These are phyloP conservation scores for Termitomyces sp. DNA, from an alignment of 768 basidiomycete species.

Conservation along the genomic window DNA sequence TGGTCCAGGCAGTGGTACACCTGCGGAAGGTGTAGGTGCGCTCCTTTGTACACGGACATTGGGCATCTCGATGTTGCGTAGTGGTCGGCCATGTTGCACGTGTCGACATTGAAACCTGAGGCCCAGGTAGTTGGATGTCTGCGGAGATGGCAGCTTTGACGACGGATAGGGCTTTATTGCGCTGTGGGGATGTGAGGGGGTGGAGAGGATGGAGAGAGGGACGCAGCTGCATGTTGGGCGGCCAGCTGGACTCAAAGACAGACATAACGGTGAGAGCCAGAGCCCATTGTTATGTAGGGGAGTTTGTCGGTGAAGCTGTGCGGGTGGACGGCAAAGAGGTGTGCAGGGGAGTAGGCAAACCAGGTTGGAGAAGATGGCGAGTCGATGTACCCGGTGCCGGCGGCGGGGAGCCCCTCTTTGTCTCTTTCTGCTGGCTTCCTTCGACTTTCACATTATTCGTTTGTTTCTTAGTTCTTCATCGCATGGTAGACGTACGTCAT, in stretches of 20 bases:
- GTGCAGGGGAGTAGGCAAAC: no score
- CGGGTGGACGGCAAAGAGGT: constrained; percentile 93
- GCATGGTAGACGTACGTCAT: no score
- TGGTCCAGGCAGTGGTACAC: constrained; percentile 89
- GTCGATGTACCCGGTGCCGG: no score
- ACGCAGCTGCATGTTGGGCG: constrained; percentile 74
- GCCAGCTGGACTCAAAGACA: constrained; percentile 88
- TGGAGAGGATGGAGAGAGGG: constrained; percentile 5
- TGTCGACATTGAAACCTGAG: constrained; percentile 99
- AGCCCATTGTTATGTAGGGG: constrained; percentile 99
- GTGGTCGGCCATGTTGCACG: constrained; percentile 84
- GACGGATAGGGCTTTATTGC: constrained; percentile 73
- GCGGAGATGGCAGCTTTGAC: constrained; percentile 86
- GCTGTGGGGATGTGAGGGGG: constrained; percentile 35
- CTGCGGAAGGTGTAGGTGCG: constrained; percentile 65
- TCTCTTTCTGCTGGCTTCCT: no score
- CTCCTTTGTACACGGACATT: constrained; percentile 79
- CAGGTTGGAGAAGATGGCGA: no score
- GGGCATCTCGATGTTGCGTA: constrained; percentile 91
- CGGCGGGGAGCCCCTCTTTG: no score
- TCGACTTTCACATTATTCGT: no score
- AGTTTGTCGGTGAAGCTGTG: constrained; percentile 99
- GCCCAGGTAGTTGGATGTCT: constrained; percentile 98
- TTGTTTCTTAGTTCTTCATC: no score
- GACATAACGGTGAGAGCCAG: constrained; percentile 98